phyloP scores from a whole-genome alignment of 164 flowering plant species.

The Aristolochia fimbriata region DNA sequence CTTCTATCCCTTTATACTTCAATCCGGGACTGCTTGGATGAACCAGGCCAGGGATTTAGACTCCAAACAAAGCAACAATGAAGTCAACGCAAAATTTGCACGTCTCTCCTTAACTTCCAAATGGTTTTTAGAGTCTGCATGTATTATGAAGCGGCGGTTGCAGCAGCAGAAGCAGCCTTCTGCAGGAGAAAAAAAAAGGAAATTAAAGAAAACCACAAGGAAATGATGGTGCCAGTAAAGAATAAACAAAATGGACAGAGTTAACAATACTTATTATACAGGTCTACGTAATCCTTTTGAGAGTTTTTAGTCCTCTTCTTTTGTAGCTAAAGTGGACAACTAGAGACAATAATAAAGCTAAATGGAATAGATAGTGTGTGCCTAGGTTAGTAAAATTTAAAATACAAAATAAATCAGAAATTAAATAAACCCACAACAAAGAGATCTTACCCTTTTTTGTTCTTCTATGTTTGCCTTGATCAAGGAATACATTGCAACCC shows the following conservation, averaged over 20 bases:
- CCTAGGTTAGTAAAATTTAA: no score
- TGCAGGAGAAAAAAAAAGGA: conserved; percentile 18
- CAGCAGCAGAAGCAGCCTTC: conserved; percentile 30
- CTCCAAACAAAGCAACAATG: no score
- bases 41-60: no score
- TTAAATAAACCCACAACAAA: no score
- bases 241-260: not conserved
- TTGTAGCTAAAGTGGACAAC: not conserved
- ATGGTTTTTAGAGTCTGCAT: not conserved
- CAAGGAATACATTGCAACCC: conserved; percentile 63
- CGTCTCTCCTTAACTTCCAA: not conserved
- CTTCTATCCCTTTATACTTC: no score
- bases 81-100: no score
- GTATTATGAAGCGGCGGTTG: conserved; percentile 9
- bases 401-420: no score
- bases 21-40: no score
- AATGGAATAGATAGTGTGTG: not conserved
- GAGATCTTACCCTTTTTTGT: conserved; percentile 33
- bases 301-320: no score
- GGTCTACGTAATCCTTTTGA: not conserved
- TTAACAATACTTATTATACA: not conserved
- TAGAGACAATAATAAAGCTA: not conserved
- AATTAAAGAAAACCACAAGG: not conserved
- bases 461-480: conserved; percentile 66
- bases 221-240: not conserved